Base-by-base conservation (phyloP, 805 yeast species). In the Starmera caribaea region DNA sequence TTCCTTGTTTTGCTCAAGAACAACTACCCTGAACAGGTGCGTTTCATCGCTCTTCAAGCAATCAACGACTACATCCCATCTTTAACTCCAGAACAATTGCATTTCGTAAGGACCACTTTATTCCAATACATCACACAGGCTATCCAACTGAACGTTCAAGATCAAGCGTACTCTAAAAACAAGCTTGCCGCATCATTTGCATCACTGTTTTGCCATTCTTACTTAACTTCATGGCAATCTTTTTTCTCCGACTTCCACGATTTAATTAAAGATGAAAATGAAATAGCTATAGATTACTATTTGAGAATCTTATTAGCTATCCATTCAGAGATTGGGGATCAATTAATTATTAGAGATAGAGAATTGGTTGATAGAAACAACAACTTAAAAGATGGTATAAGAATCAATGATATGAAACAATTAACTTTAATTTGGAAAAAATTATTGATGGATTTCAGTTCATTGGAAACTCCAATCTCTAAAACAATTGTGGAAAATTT, bases 321-420 rank as follows among this genome's bases (percentile, higher is more conserved):
- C 44, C 97, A 92, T 58, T 79, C 80, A 26, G 96, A 89, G 61
- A 87, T 92, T 49, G 98, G 95, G 29, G 98, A 92, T 58, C 92
- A 84, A 55, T 72, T 89, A 48, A 82, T 88, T 46, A 63, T 78
- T 28, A 74, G 95, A 50, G 75, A 81, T 10, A 76, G 76, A 47
- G 74, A 73, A 17, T 59, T 70, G 13, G 74, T 73, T 35, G 79
- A 78, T 35, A 74, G 85, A 51, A 85, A 83, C 58, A 81, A 73
- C 48, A 61, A 65, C 34, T 66, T 92, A 44, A 92, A 92, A 55
- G 99, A 92, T 59, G 68, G 74, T 21, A 81, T 92, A 48, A 73
- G 99, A 59, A 68, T 69, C 11, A 70, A 76, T 38, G 97, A 88
- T 57, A 80, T 90, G 79, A 63, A 67, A 16, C 58, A 64, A 9